phyloP scores from a whole-genome alignment of 2,329 filamentous ascomycete genomes.

The Pyrenophora graminea region DNA sequence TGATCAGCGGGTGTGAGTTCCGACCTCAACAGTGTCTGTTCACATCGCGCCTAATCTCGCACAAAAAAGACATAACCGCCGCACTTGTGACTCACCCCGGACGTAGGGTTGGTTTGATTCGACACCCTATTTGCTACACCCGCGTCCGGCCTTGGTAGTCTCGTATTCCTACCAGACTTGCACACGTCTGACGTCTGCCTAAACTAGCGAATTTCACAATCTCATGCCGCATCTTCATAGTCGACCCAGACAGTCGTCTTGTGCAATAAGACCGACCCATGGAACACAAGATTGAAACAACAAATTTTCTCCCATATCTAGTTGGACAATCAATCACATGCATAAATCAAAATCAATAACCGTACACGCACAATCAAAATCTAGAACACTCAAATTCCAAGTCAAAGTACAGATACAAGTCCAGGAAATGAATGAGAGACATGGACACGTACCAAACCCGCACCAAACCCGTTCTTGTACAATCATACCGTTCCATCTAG shows the following conservation, averaged over 20 bases:
- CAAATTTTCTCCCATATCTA: too few relatives aligned
- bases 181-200: too few relatives aligned
- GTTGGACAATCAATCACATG: background rate
- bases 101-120: background rate
- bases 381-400: background rate
- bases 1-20: constrained; percentile 7
- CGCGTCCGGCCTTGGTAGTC: too few relatives aligned
- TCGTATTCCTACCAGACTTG: too few relatives aligned
- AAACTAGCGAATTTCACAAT: too few relatives aligned
- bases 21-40: constrained; percentile 10
- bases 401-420: constrained; percentile 2
- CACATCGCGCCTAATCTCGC: background rate
- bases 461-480: background rate
- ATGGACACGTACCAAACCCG: constrained; percentile 13
- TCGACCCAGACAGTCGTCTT: too few relatives aligned
- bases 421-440: constrained; percentile 27
- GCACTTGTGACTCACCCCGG: too few relatives aligned
- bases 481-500: background rate
- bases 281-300: too few relatives aligned
- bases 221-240: too few relatives aligned
- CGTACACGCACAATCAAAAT: background rate
- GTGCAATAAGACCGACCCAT: too few relatives aligned
- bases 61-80: background rate
- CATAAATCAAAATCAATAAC: background rate
- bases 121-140: background rate